Evolutionary conservation across 208 protist genomes (phyloP), one percentile per base, ranked within the genome.

Genomic region (Crithidia fasciculata): DNA sequence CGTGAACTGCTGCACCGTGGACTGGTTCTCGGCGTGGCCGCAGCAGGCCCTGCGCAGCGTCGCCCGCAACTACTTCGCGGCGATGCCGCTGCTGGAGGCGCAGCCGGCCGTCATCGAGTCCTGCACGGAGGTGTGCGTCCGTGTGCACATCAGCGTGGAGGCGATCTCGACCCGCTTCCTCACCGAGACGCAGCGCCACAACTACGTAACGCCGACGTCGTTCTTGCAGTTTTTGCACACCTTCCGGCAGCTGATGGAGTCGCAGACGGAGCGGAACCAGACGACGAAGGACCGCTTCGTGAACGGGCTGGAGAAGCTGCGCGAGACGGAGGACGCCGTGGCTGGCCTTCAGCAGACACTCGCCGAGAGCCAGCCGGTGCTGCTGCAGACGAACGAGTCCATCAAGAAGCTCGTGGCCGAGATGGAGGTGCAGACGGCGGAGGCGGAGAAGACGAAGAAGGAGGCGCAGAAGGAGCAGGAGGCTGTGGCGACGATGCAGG

Each of bases 201-300:
- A 98, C 84, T 99, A 99, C 84, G 98, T 99, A 19, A 99, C 99
- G 39, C 99, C 99, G n/a, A 99, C 98, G 12, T 98, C 94, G 9
- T 99, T 99, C 85, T 87, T 99, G 5, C 98, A 99, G 79, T 70
- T 99, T 73, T 87, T 99, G 15, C 74, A 86, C 50, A 97, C 92
- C 6, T 99, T 99, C 75, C 79, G 87, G 28, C 69, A 62, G 10
- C 60, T 99, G 52, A 82, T 99, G 40, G 79, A 85, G 54, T 82
- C 81, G 28, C 90, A 98, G 74, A 91, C 87, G 40, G 88, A 89
- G 60, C 91, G 87, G 13, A 90, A 98, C 60, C 88, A 85, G 37
- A 83, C 72, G 16, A 89, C 84, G 13, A 88, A 95, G 65, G 82
- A 93, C 55, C 92, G 97, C 16, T 88, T 99, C 18, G 68, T 92